Evolutionary conservation across 805 yeast genomes (phyloP), one percentile per base, ranked within the genome.

Genomic region (Schwanniomyces pseudopolymorphus): DNA sequence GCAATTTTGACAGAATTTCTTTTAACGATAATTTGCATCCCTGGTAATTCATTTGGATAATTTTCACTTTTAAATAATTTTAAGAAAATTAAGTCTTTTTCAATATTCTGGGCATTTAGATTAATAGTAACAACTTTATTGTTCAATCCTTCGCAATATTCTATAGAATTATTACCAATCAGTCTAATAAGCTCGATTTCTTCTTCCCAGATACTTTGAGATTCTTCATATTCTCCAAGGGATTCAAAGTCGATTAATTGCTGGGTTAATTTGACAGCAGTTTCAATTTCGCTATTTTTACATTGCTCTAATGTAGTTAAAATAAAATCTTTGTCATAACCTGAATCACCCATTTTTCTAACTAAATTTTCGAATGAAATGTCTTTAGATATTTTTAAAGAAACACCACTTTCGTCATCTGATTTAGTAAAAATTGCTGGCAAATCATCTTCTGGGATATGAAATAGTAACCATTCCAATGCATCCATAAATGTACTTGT

Each of bases 401-500:
- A 74, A 20, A 83, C 77, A 40, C 77, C 79, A 0, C 85, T 71
- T 54, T 84, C 89, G 39, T 75, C 75, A 19, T 76, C 74, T 35
- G 79, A 67, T 49, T 83, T 81, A 14, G 77, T 74, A 56, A 87
- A 87, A 40, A 74, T 69, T 0, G 67, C 54, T 0, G 99, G 99
- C 26, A 92, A 69, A 57, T 92, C 99, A 59, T 91, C 98, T 52
- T 94, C 97, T 0, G 98, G 98, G 3, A 92, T 80, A 58, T 92
- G 94, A 53, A 91, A 84, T 9, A 92, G 66, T 16, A 92, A 75
- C 92, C 94, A 87, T 50, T 84, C 88, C 37, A 87, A 63, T 0
- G 85, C 75, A 20, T 77, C 80, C 1, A 77, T 72, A 45, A 81
- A 74, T 1, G 75, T 55, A 3, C 59, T 52, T 0, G 84, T 71